Base-by-base conservation (phyloP, 2,329 filamentous ascomycete genomes). In the Arthroderma uncinatum region DNA sequence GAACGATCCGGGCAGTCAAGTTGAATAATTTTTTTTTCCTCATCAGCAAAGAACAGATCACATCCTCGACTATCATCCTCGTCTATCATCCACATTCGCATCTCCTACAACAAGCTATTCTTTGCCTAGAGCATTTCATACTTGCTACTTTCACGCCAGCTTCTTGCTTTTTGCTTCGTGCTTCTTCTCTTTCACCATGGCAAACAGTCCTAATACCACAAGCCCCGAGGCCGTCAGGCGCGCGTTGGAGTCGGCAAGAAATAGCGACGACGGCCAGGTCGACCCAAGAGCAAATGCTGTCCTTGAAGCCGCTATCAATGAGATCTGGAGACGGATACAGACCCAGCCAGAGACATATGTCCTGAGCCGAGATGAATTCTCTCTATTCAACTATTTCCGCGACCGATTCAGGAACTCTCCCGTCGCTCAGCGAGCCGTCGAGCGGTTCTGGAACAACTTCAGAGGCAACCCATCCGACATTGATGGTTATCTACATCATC, bases 361-460 rank as follows among this genome's bases (percentile, higher is more conserved):
- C 62, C 83, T 94, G 75, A 82, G 77, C 34, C 77, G 79, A 61
- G 83, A 89, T 70, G 89, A 95, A 72, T 94, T 93, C 66, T 82
- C 87, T 56, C 79, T 94, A 59, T 90, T 94, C 81, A 94, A 93
- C 75, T 92, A 85, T 71, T 92, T 86, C 70, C 84, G 87, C 61
- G 72, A 79, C 61, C 80, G 85, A 8, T 89, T 86, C 66, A 69
- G 74, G 30, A 80, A 81, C 59, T 73, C 73, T 14, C 66, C 71
- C 25, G 65, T 79, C 53, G 76, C 79, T 21, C 75, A 76, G 63
- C 72, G 71, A 54, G 79, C 79, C 9, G 77, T 81, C 54, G 77
- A 74, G 60, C 77, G 80, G 12, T 83, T 79, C 66, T 83, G 81
- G 81, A 73, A 80, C 62, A 72, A 66, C 56, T 67, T 67, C 55